Evolutionary conservation across 306 rosid species (phyloP), one percentile per base, ranked within the genome.

Genomic region (Arachis hypogaea): DNA sequence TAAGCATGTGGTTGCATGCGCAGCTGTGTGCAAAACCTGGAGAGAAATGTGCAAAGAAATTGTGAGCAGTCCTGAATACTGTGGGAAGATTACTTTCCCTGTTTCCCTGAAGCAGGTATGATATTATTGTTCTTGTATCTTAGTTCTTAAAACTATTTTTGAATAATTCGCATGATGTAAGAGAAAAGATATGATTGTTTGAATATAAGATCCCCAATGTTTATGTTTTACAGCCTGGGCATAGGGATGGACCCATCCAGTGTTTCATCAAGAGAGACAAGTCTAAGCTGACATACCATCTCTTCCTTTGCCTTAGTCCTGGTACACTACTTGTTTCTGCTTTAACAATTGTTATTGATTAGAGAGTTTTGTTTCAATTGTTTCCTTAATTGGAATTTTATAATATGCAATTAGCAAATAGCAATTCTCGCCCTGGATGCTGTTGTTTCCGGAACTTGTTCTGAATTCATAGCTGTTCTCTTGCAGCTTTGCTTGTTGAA

Each of bases 41-140:
- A 87, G 99, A 85, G 97, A 86, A 73, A 92, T 88, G 94, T 92
- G 99, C 84, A 90, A 86, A 82, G 99, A 95, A 82, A 89, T 95
- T 71, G 98, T 95, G 22, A 84, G 65, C 79, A 80, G 81, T 81
- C 98, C 95, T 11, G 99, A 95, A 61, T 83, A 83, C 68, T 90
- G 87, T 62, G 99, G 99, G 78, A 88, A 90, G 78, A 84, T 95
- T 67, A 95, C 99, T 65, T 95, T 95, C 77, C 99, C 99, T 4
- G 70, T 95, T 73, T 86, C 97, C 47, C 74, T 95, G 54, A 95
- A 95, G 83, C 93, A 95, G 97, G 99, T 94, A 51, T 80, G 75
- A 73, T 42, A 28, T 30, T 11, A 9, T 16, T 47, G n/a, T 3
- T 78, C n/a, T 73, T 33, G 44, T 55, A 18, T 57, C 63, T 4